Base-by-base conservation (phyloP, 371 early-diverging fungal species). In the Rhizopus microsporus region DNA sequence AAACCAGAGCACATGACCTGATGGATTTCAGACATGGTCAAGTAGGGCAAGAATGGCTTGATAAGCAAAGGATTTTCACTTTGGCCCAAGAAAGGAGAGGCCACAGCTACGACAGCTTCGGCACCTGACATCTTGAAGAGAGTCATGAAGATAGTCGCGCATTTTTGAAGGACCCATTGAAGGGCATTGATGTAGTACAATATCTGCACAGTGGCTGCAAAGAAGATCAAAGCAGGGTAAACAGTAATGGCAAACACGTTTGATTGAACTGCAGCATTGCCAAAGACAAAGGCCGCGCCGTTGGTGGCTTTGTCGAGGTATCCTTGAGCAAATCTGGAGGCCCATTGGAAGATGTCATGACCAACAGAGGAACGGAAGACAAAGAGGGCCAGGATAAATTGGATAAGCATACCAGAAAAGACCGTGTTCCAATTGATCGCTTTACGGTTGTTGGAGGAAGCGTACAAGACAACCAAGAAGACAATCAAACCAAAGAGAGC, bases 1-100 rank as follows among this genome's bases (percentile, higher is more conserved):
- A 95, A 95, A 37, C 94, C 95, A 47, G 93, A 91, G n/a, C 88
- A 85, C 92, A 95, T 88, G 78, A 88, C 84, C 51, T 93, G 85
- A 71, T 94, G 94, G 59, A 95, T 65, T 74, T 95, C 96, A 2
- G 93, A 85, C 5, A 66, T 72, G 23, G 96, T 95, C 92, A 94
- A 88, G 67, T 85, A 86, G 35, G 87, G 85, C 30, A 95, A 70
- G 65, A 91, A 93, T 43, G 93, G 93, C 38, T 82, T 80, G 53
- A 94, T 90, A 45, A 95, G 69, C 57, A 95, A 74, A 4, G 90
- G 92, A 46, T 88, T 89, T 74, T 95, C 96, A 56, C 87, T 81
- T 80, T 91, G 89, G 13, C 95, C 95, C 52, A 90, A 70, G 59
- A 90, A 90, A 12, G 89, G 88, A 43, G 94, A 90, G 34, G 93